Percentiles rank a stretch among this genome's conserved stretches.
Evolutionary conservation across 139 green algal species (phyloP).

Genomic region (Gonium pectorale): DNA sequence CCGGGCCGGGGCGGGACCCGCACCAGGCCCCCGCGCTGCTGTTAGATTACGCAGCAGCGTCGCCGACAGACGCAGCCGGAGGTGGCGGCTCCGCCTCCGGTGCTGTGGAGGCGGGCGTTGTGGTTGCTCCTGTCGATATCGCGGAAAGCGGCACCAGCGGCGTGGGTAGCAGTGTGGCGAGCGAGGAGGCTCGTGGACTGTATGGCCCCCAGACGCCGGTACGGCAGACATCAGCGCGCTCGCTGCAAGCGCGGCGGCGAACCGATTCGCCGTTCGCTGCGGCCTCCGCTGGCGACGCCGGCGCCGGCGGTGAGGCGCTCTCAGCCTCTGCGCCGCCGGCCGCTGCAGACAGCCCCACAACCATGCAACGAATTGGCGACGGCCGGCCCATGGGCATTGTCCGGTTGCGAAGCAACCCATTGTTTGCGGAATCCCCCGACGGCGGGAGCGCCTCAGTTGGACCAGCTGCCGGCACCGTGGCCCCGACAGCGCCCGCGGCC

Average conservation of each 20-base stretch:
- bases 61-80: too few species aligned
- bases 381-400: background rate
- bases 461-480: background rate
- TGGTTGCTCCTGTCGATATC: too few species aligned
- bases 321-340: too few species aligned
- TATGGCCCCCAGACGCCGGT: background rate
- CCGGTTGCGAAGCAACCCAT: conserved; percentile 24
- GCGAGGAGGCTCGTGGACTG: background rate
- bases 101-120: too few species aligned
- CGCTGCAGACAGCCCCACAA: background rate
- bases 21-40: too few species aligned
- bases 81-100: too few species aligned
- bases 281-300: background rate
- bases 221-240: background rate
- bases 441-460: background rate
- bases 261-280: background rate
- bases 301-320: too few species aligned
- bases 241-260: background rate
- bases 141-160: too few species aligned
- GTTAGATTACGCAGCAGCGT: too few species aligned
- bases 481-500: background rate
- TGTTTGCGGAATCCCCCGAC: background rate
- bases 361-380: background rate
- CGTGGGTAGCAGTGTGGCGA: too few species aligned
- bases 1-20: too few species aligned